Evolutionary conservation across 352 stramenopile genomes (phyloP), one percentile per base, ranked within the genome.

Genomic region (Globisporangium spinosum): DNA sequence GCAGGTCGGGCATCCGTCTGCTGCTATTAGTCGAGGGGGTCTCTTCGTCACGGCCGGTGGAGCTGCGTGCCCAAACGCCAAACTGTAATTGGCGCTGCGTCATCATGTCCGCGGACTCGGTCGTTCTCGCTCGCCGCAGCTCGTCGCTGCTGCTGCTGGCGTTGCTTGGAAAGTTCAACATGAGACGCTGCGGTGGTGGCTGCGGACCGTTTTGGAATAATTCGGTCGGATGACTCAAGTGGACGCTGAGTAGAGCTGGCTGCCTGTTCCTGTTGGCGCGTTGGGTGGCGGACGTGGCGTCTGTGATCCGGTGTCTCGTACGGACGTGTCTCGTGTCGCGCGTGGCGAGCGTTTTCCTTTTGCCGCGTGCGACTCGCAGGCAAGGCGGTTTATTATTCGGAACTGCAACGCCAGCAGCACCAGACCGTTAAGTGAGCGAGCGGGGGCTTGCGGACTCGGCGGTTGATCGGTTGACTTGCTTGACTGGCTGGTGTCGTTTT

Each of bases 101-200:
- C 58, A 64, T 27, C 58, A 13, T 20, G 25, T 6, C 2, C 29
- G 29, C 29, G 29, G 43, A 38, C 7, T 32, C 27, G 7, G 55
- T 61, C 40, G 40, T 38, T 57, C 34, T 45, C 55, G 40, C 40
- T 25, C 15, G 1, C 1, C 59, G 59, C 43, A 65, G 59, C 59
- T 54, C 54, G 25, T 49, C 15, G 38, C 23, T 61, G 59, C 25
- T 58, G 51, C 51, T 43, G 35, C 35, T 43, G 35, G 2, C 10
- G 38, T 43, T 43, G 12, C 35, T 43, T 17, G 35, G 22, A 12
- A 64, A 51, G 43, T 59, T 69, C 64, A 69, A 69, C 56, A 69
- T 69, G 64, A 13, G 64, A 69, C 20, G 17, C 56, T 58, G 23
- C 56, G 64, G 8, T 13, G 29, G 55, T 40, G 54, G 27, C 15